phyloP scores from a whole-genome alignment of 169 alveolate genomes.

The Plasmodium sp. region DNA sequence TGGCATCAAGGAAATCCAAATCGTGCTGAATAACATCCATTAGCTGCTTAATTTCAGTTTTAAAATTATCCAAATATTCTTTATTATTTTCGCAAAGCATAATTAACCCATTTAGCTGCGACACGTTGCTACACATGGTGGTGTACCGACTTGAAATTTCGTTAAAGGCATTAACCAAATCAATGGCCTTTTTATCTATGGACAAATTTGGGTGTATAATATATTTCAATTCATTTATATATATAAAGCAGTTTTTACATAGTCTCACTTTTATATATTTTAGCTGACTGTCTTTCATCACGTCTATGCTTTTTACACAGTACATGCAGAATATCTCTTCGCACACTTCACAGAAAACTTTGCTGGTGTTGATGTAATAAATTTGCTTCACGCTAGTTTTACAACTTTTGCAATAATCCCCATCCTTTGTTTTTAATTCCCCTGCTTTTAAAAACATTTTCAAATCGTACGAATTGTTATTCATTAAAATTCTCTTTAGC shows the following conservation, averaged over 20 bases:
- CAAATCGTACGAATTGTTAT: conserved; percentile 49
- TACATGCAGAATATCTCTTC: conserved; percentile 50
- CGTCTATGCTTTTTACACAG: conserved; percentile 45
- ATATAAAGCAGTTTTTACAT: conserved; percentile 56
- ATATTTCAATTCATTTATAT: conserved; percentile 68
- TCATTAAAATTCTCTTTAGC: conserved; percentile 60
- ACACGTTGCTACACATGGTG: conserved; percentile 40
- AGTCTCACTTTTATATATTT: conserved; percentile 65
- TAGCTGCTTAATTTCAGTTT: conserved; percentile 30
- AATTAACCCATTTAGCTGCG: conserved; percentile 61
- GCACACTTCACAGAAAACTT: conserved; percentile 49
- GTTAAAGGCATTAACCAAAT: conserved; percentile 35
- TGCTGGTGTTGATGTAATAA: conserved; percentile 17
- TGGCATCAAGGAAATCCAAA: conserved; percentile 19
- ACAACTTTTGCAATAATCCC: conserved; percentile 38
- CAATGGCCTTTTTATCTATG: conserved; percentile 53
- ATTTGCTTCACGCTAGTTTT: conserved; percentile 15
- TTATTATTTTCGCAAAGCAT: conserved; percentile 60
- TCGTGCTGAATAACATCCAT: conserved; percentile 25
- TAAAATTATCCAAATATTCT: conserved; percentile 53
- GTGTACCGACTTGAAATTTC: conserved; percentile 58
- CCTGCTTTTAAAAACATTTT: conserved; percentile 46
- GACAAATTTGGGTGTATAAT: conserved; percentile 61
- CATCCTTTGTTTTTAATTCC: conserved; percentile 33
- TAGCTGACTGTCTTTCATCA: conserved; percentile 47